phyloP scores from a whole-genome alignment of 78 protist genomes.

The Dictyostelium purpureum region DNA sequence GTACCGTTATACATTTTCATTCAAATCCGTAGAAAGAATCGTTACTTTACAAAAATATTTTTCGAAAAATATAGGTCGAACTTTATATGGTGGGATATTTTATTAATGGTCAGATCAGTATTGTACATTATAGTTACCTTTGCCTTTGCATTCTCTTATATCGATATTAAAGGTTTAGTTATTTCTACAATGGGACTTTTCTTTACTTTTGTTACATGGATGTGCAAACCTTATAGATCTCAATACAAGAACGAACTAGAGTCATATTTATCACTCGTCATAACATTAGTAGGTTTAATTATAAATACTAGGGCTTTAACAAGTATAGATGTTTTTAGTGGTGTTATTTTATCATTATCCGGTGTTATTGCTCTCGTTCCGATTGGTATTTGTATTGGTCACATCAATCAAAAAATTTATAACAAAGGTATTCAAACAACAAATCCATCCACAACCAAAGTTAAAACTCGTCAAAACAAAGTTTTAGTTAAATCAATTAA shows the following conservation, averaged over 20 bases:
- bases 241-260: slow-evolving; percentile 23
- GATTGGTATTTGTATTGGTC: background rate
- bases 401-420: background rate
- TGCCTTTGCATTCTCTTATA: background rate
- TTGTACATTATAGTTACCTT: slow-evolving; percentile 13
- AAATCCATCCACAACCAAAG: background rate
- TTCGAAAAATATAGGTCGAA: slow-evolving; percentile 23
- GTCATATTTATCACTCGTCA: slow-evolving; percentile 3
- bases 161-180: slow-evolving; percentile 29
- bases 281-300: slow-evolving; percentile 10
- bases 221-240: slow-evolving; percentile 27
- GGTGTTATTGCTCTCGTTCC: slow-evolving; percentile 9
- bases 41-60: slow-evolving; percentile 36
- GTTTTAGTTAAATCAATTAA: too few species aligned
- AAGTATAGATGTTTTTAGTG: background rate
- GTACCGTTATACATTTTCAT: slow-evolving; percentile 41
- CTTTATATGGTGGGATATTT: slow-evolving; percentile 39
- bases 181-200: slow-evolving; percentile 32
- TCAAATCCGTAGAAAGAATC: background rate
- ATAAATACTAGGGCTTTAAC: slow-evolving; percentile 24
- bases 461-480: background rate
- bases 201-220: slow-evolving; percentile 34
- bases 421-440: background rate
- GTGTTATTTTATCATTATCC: slow-evolving; percentile 2
- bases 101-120: slow-evolving; percentile 4